Base-by-base conservation (phyloP, 345 rosid genomes). In the Dovyalis caffra region DNA sequence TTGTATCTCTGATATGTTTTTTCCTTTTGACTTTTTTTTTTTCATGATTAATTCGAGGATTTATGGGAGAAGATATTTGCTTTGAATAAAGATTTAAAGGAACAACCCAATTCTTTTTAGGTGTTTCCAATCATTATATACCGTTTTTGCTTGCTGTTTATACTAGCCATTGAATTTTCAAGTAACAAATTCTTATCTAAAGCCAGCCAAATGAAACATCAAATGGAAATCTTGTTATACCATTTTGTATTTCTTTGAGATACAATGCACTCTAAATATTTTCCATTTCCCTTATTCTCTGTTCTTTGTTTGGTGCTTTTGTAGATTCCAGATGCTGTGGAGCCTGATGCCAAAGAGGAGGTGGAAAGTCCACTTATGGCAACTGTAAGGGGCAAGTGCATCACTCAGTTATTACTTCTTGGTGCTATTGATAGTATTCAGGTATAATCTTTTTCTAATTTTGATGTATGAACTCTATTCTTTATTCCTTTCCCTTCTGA, bases 371-470 rank as follows among this genome's bases (percentile, higher is more conserved):
- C 98, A 68, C 61, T 92, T 34, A 80, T 90, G 82, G 84, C 79
- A 86, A 80, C 89, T 68, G 81, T 93, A 71, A 87, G 98, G 85
- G 95, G 97, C 80, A 93, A 93, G 83, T 93, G 98, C 84, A 87
- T 93, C 73, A 93, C 98, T 68, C 97, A 93, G 60, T 77, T 91
- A 70, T 82, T 93, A 77, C 91, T 93, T 78, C 93, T 93, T 60
- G 88, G 93, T 77, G 92, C 97, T 70, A 88, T 93, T 71, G 88
- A 91, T 80, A 87, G 89, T 73, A 93, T 93, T 73, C 97, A 93
- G 98, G 98, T 93, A 82, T 60, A 45, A 18, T 63, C 61, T 47
- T 68, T 43, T 63, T 72, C 43, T n/a, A 38, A 8, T 8, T 60
- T 47, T 61, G 16, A 20, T 25, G 37, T 62, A 16, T 38, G 62